A percentile compares a stretch with the other conserved stretches of the same genome.
Conservation (phyloP, 2,329 filamentous ascomycete genomes). For the Orbilia blumenaviensis region DNA sequence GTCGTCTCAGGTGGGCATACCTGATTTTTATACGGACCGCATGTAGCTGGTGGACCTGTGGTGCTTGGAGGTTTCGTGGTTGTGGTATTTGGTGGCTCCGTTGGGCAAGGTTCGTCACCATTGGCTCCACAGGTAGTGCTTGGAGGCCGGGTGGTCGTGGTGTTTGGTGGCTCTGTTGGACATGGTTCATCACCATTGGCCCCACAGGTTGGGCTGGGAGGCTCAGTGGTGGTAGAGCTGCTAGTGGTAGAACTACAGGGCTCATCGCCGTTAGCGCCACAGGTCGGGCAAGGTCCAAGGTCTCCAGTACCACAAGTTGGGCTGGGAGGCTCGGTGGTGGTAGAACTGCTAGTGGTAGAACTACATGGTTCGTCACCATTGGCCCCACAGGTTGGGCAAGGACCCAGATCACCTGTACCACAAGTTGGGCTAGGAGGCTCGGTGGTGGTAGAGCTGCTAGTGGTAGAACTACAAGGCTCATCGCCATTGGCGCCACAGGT, state of each 20-base stretch:
- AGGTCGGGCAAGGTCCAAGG: not conserved
- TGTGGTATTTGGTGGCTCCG: not conserved
- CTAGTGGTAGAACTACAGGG: not conserved
- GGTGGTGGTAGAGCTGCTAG: not conserved
- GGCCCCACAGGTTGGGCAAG: not conserved
- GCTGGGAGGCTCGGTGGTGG: not conserved
- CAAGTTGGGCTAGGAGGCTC: not conserved
- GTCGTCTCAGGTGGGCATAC: not conserved
- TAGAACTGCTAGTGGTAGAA: not conserved
- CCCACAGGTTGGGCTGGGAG: not conserved
- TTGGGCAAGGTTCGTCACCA: not conserved
- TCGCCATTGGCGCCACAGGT: not conserved
- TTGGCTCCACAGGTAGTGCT: not conserved
- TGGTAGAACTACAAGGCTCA: not conserved
- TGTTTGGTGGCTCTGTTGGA: not conserved
- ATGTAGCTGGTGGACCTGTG: not conserved
- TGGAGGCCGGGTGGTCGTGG: not conserved
- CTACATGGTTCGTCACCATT: not conserved
- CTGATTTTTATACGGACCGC: not conserved
- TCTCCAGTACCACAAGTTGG: not conserved
- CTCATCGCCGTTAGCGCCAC: not conserved
- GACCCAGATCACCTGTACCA: no score
- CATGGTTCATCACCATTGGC: not conserved
- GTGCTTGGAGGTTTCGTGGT: not conserved
- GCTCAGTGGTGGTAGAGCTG: not conserved